Conservation (phyloP, 2,329 filamentous ascomycete genomes). For the Pezicula rhizophila region DNA sequence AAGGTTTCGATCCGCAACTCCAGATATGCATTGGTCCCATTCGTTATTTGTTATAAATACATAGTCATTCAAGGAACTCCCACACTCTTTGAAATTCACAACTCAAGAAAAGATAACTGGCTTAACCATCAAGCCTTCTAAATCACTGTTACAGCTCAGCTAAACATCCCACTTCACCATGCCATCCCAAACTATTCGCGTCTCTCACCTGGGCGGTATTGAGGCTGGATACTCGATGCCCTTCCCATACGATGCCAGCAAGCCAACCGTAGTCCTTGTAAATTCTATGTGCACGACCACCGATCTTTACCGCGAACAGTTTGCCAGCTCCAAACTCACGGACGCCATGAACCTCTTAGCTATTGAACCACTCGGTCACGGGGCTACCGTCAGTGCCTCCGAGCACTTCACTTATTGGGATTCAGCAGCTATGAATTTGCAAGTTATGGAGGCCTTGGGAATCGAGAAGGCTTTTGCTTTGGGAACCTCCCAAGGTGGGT, state of each 20-base stretch:
- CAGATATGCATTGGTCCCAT: no score
- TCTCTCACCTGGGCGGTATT: constrained; percentile 43
- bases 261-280: constrained; percentile 45
- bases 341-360: constrained; percentile 41
- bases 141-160: no score
- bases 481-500: constrained; percentile 47
- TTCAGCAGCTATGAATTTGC: constrained; percentile 44
- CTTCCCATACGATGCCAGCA: constrained; percentile 39
- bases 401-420: constrained; percentile 52
- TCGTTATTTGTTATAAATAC: no score
- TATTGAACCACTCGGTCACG: constrained; percentile 47
- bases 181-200: constrained; percentile 26
- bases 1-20: no score
- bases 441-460: constrained; percentile 46
- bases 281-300: constrained; percentile 47
- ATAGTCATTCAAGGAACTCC: no score
- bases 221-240: constrained; percentile 34
- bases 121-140: no score
- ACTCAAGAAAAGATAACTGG: no score
- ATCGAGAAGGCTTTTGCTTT: constrained; percentile 41
- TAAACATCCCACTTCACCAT: no score
- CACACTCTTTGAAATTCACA: no score
- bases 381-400: constrained; percentile 31
- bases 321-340: constrained; percentile 34
- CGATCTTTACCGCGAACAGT: constrained; percentile 38